phyloP scores from a whole-genome alignment of 1,139 yeast species.

The Sugiyamaella neomexicana region DNA sequence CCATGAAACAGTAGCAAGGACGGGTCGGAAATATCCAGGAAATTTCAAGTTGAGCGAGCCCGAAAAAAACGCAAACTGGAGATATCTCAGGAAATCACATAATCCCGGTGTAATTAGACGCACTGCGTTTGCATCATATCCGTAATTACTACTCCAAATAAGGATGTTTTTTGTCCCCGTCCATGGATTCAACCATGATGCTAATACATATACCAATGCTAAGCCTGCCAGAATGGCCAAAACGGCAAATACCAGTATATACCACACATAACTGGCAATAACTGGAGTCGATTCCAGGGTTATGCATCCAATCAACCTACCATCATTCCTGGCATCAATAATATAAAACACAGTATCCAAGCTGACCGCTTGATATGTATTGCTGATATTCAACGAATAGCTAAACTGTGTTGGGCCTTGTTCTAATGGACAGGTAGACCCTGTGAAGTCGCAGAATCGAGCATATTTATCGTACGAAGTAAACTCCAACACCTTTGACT shows the following conservation, averaged over 20 bases:
- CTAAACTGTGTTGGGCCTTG: slow-evolving; percentile 30
- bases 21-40: slow-evolving; percentile 67
- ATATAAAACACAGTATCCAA: slow-evolving; percentile 36
- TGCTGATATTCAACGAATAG: slow-evolving; percentile 30
- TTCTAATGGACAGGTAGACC: slow-evolving; percentile 36
- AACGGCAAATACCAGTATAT: slow-evolving; percentile 47
- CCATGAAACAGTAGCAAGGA: slow-evolving; percentile 48
- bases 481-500: slow-evolving; percentile 30
- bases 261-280: slow-evolving; percentile 44
- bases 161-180: slow-evolving; percentile 64
- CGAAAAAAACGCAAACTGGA: slow-evolving; percentile 49
- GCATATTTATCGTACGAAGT: slow-evolving; percentile 26
- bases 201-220: slow-evolving; percentile 46
- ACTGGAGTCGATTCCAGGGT: slow-evolving; percentile 53
- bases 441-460: slow-evolving; percentile 35
- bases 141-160: slow-evolving; percentile 57
- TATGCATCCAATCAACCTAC: slow-evolving; percentile 51
- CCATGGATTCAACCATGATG: slow-evolving; percentile 51
- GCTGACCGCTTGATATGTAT: slow-evolving; percentile 35
- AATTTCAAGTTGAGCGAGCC: slow-evolving; percentile 57
- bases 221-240: slow-evolving; percentile 48
- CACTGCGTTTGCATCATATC: slow-evolving; percentile 58
- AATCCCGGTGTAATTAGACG: slow-evolving; percentile 59
- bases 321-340: slow-evolving; percentile 42
- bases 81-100: slow-evolving; percentile 38